Evolutionary conservation across 192 early-diverging fungal species (phyloP), one percentile per base, ranked within the genome.

Genomic region (Podila horticola): DNA sequence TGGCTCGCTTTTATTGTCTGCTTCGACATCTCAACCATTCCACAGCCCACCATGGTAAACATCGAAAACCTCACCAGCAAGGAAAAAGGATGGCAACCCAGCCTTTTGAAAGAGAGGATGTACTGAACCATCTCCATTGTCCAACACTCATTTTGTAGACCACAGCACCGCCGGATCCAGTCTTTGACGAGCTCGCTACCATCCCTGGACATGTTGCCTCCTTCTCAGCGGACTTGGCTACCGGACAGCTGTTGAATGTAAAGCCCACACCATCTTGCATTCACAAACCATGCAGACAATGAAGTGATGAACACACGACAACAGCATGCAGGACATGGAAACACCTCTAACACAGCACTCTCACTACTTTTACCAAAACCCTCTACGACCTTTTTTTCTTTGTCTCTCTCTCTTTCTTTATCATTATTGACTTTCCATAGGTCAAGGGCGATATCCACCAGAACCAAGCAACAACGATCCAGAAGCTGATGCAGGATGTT

Each of bases 401-500:
- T n/a, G n/a, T 30, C 30, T 9, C 17, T 15, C 48, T 50, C 31
- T 71, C 8, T 22, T 19, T 48, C 38, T 71, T 36, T 34, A n/a
- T n/a, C n/a, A n/a, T n/a, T n/a, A n/a, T 34, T 29, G 58, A 12
- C 19, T 1, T 2, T 38, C 0, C 13, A 38, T 59, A 81, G 76
- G 61, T 51, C n/a, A 81, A 81, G 31, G 76, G 76, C 33, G 33
- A 49, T 17, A 26, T 81, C 28, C 50, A 33, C 31, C 76, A 81
- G 71, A 61, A 72, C 2, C 76, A 81, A 30, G 71, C 66, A 30
- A 72, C 76, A 28, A 65, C 67, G 12, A 69, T 81, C 41, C 76
- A 81, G 57, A 81, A 81, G 33, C 19, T 81, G 48, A 81, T 81
- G 76, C 76, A 81, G 66, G 71, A 81, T 69, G 76, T 81, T 13